Conservation (phyloP, 2,329 filamentous ascomycete genomes). For the Fonsecaea nubica region DNA sequence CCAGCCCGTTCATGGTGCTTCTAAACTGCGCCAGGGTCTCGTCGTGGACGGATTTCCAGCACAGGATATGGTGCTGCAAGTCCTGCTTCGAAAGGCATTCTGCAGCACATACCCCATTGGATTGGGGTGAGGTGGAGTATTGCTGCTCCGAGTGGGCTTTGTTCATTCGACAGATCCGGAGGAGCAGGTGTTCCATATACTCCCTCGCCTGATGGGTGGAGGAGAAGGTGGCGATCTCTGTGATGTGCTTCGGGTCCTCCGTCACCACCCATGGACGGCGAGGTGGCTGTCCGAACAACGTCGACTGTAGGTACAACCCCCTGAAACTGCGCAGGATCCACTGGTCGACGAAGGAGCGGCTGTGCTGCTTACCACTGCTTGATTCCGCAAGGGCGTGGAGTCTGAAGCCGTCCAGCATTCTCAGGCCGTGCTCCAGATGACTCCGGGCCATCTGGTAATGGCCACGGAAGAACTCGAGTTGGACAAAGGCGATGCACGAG, state of each 20-base stretch:
- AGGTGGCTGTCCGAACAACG: slow-evolving; percentile 40
- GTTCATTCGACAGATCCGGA: background rate
- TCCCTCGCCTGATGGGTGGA: slow-evolving; percentile 5
- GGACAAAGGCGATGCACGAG: slow-evolving; percentile 51
- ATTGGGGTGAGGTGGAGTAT: background rate
- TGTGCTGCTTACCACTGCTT: background rate
- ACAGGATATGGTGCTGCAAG: background rate
- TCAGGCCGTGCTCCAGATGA: slow-evolving; percentile 46
- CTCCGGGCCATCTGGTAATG: slow-evolving; percentile 41
- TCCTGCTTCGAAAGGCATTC: background rate
- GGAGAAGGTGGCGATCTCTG: background rate
- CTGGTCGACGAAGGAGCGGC: slow-evolving; percentile 8
- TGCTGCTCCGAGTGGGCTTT: background rate
- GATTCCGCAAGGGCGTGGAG: background rate
- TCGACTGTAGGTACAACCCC: slow-evolving; percentile 42
- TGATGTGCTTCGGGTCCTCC: slow-evolving; percentile 4
- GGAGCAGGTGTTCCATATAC: slow-evolving; percentile 17
- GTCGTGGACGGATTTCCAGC: slow-evolving; percentile 1
- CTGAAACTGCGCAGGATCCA: slow-evolving; percentile 41
- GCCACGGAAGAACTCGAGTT: slow-evolving; percentile 50
- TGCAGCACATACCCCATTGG: background rate
- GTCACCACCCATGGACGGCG: slow-evolving; percentile 3
- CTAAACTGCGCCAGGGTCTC: background rate
- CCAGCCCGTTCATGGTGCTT: slow-evolving; percentile 2
- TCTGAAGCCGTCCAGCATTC: slow-evolving; percentile 36